Percentiles rank a stretch among this genome's conserved stretches.
These are phyloP conservation scores for Hortiboletus rubellus DNA, from an alignment of 1,284 basidiomycete species.

Conservation along the genomic window DNA sequence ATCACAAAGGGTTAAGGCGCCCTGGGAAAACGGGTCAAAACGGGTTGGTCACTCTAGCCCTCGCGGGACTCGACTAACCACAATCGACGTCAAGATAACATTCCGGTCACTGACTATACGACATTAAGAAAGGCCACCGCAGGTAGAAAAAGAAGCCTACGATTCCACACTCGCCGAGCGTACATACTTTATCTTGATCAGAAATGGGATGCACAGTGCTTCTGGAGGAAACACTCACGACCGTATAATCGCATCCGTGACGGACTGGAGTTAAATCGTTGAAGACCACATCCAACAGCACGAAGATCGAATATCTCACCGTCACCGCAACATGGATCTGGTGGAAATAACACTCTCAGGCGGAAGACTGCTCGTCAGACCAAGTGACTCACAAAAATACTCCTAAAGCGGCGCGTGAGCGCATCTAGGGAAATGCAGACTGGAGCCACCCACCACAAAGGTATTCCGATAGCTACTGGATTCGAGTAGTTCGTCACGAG, in stretches of 20 bases:
- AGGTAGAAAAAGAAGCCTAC: slow-evolving; percentile 31
- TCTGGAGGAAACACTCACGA: slow-evolving; percentile 19
- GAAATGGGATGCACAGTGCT: neutral
- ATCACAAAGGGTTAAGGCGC: slow-evolving; percentile 40
- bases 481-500: slow-evolving; percentile 51
- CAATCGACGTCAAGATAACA: slow-evolving; percentile 36
- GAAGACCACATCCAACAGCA: neutral
- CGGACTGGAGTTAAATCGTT: slow-evolving; percentile 32
- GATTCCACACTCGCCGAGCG: slow-evolving; percentile 40
- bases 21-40: slow-evolving; percentile 29
- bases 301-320: slow-evolving; percentile 29
- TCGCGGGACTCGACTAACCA: slow-evolving; percentile 34
- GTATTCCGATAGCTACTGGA: slow-evolving; percentile 39
- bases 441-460: slow-evolving; percentile 45
- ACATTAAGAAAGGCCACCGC: neutral
- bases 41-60: neutral
- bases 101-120: slow-evolving; percentile 44
- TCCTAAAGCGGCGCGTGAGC: slow-evolving; percentile 34
- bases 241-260: slow-evolving; percentile 47
- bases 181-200: slow-evolving; percentile 35
- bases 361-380: neutral
- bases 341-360: neutral
- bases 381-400: slow-evolving; percentile 41
- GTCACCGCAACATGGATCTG: slow-evolving; percentile 49
- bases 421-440: neutral